A percentile compares a stretch with the other conserved stretches of the same genome.
Conservation (phyloP, 306 rosid genomes). For the Trifolium subterraneum region DNA sequence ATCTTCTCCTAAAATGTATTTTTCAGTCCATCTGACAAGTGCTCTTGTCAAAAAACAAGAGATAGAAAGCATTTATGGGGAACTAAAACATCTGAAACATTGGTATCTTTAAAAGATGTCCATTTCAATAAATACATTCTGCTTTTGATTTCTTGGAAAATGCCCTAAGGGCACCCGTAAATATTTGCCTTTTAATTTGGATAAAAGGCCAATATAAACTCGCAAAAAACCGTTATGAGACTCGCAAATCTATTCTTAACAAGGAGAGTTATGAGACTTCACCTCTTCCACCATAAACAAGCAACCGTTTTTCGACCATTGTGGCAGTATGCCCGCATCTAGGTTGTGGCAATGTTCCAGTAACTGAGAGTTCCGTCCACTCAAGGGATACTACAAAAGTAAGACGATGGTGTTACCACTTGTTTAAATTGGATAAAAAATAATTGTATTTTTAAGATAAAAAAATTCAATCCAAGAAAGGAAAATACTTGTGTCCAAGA, state of each 20-base stretch:
- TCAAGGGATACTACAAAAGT: slow-evolving; percentile 75
- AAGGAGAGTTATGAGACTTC: slow-evolving; percentile 39
- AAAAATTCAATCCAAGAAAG: slow-evolving; percentile 25
- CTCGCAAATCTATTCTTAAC: slow-evolving; percentile 27
- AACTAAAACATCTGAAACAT: neutral
- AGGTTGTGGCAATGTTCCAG: slow-evolving; percentile 88
- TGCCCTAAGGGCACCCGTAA: neutral
- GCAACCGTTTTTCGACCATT: slow-evolving; percentile 89
- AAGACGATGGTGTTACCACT: slow-evolving; percentile 41
- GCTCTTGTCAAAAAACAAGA: too few relatives aligned
- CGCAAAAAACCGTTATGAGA: neutral
- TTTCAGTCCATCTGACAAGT: too few relatives aligned
- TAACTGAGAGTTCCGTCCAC: slow-evolving; percentile 85
- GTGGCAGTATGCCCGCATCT: slow-evolving; percentile 95
- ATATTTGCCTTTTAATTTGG: neutral
- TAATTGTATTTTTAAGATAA: slow-evolving; percentile 4
- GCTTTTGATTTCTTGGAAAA: neutral
- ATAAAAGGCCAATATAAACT: slow-evolving; percentile 1
- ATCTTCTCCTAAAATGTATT: slow-evolving; percentile 18
- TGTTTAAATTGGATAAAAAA: slow-evolving; percentile 34
- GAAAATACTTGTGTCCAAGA: slow-evolving; percentile 87
- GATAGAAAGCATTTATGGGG: too few relatives aligned
- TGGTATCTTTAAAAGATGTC: neutral
- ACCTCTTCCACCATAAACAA: slow-evolving; percentile 98
- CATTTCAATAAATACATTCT: neutral